Base-by-base conservation (phyloP, 2,329 filamentous ascomycete genomes). In the Ophiostoma populinum region DNA sequence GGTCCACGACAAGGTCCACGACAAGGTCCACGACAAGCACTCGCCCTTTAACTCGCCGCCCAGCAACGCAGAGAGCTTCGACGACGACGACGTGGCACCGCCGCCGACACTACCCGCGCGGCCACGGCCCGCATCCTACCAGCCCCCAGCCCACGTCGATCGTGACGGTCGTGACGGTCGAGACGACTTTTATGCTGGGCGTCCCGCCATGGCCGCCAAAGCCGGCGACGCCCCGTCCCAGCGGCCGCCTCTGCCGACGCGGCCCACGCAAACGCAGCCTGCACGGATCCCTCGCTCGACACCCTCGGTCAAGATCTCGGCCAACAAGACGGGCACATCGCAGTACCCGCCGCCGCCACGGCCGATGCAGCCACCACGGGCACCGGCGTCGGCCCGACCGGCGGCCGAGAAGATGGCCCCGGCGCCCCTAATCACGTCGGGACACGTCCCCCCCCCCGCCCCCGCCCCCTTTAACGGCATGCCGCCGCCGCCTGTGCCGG, bases 41-140 rank as follows among this genome's bases (percentile, higher is more conserved):
- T 93, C 87, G 1, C 86, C 87, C 0, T 93, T 94, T 50, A 85
- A 65, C 48, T 93, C 83, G 24, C 85, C 85, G 13, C 83, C 86
- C 0, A 75, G 73, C 45, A 87, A 78, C 49, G 68, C 70, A 5
- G 73, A 69, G 37, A 76, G 66, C 36, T 51, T 60, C 0, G 60
- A 65, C n/a, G 57, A 58, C n/a, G 57, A 59, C n/a, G 56, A 58
- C 6, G 62, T 62, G 7, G 65, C 67, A 1, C 56, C 54, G 37
- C 58, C 67, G 29, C 65, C 58, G 13, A 58, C 52, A 6, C 57
- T 66, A 9, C 65, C 65, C 28, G 59, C 52, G 9, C 57, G 66
- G 10, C 65, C 33, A 17, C 18, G 21, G 12, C 29, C 35, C 7
- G 36, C 36, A 33, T 24, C 37, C 3, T 32, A 32, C 30, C 30